Base-by-base conservation (phyloP, 164 flowering plant species). In the grape (Vitis vinifera) region DNA sequence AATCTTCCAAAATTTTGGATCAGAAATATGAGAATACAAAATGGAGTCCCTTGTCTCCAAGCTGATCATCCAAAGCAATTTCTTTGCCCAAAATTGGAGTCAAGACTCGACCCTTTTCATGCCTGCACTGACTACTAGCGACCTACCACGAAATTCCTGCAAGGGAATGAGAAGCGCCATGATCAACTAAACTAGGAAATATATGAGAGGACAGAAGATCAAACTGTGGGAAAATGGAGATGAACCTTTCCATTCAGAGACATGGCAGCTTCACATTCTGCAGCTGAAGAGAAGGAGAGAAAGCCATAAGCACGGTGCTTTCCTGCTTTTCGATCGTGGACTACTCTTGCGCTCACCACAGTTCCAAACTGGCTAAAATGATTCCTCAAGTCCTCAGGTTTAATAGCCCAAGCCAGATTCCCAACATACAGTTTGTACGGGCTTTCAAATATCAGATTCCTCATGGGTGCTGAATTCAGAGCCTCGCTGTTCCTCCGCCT, bases 371-470 rank as follows among this genome's bases (percentile, higher is more conserved):
- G 73, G 74, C 80, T 71, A 62, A 86, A 86, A 58, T 62, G 77
- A 29, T 73, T 68, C 51, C 77, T 83, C 78, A 86, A 64, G 11
- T 76, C 69, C 59, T 77, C 76, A 29, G 87, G 85, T 65, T 61
- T 75, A 52, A 72, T 71, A 55, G 68, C 52, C 83, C 84, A 78
- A 7, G 80, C 60, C 51, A 86, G 81, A 75, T 86, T 85, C 37
- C 89, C 89, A 67, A 81, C 80, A 65, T 86, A 83, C 5, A 79
- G 49, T 56, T 80, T 81, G 59, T 83, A 56, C 58, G 83, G 89
- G 67, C 76, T 77, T 71, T 86, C 89, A 70, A 78, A 80, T 29
- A 81, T 29, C 5, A 76, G 5, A 51, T 60, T 73, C 68, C 52
- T 73, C 72, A 68, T 73, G 6, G 83, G 71, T 3, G 62, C 27